These are phyloP conservation scores for Aspergillus ustus DNA, from an alignment of 2,329 filamentous ascomycete genomes.

Conservation along the genomic window DNA sequence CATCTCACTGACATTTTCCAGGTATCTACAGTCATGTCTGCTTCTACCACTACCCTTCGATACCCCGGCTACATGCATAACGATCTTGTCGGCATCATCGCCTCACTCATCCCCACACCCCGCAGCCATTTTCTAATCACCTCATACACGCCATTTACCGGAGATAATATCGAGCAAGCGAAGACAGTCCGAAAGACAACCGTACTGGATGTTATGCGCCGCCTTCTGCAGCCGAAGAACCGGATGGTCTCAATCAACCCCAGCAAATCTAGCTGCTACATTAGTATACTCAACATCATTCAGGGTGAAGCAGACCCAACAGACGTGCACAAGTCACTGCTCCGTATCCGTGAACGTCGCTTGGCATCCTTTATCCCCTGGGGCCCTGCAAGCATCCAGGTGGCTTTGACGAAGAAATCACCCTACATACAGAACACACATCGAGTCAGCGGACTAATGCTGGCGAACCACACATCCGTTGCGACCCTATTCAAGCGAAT, in stretches of 20 bases:
- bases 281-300: constrained; percentile 98
- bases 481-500: constrained; percentile 96
- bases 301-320: constrained; percentile 98
- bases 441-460: constrained; percentile 93
- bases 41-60: constrained; percentile 91
- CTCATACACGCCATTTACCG: constrained; percentile 96
- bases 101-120: constrained; percentile 92
- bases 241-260: constrained; percentile 97
- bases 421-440: constrained; percentile 95
- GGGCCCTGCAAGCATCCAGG: constrained; percentile 97
- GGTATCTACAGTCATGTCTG: constrained; percentile 97
- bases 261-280: constrained; percentile 97
- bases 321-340: constrained; percentile 95
- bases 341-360: constrained; percentile 91
- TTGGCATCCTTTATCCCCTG: constrained; percentile 97
- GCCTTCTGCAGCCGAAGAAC: constrained; percentile 95
- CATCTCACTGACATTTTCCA: constrained; percentile 35
- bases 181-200: constrained; percentile 98
- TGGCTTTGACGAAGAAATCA: constrained; percentile 93
- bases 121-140: constrained; percentile 98
- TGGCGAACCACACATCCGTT: constrained; percentile 97
- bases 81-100: constrained; percentile 94
- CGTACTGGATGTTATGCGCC: constrained; percentile 95
- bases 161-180: constrained; percentile 92
- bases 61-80: constrained; percentile 99